A percentile compares a stretch with the other conserved stretches of the same genome.
Conservation (phyloP, 2,329 filamentous ascomycete species). For the Calonectria hawksworthii region DNA sequence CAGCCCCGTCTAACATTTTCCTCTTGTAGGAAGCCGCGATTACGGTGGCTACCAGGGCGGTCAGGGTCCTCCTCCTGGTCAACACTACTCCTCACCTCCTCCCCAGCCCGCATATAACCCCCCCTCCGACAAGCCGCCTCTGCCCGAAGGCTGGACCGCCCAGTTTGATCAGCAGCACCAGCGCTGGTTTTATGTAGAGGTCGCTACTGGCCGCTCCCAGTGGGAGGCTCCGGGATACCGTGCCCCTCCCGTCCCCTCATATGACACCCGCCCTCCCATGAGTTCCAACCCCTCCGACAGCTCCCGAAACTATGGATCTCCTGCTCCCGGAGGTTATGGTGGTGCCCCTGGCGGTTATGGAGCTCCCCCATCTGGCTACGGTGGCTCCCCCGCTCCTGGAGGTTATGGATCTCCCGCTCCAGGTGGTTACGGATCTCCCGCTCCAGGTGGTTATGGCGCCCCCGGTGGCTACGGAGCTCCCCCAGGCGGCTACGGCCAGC, state of each 20-base stretch:
- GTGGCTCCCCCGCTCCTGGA: conserved; percentile 22
- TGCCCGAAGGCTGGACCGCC: conserved; percentile 73
- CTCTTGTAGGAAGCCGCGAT: conserved; percentile 34
- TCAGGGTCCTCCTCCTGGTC: conserved; percentile 54
- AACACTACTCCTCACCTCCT: conserved; percentile 40
- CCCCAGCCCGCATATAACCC: conserved; percentile 50
- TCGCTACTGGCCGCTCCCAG: conserved; percentile 71
- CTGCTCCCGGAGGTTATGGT: conserved; percentile 12
- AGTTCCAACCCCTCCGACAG: conserved; percentile 40
- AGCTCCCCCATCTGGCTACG: neutral
- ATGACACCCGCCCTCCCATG: conserved; percentile 40
- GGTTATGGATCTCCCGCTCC: conserved; percentile 38
- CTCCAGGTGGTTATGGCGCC: conserved; percentile 28
- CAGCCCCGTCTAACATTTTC: conserved; percentile 19
- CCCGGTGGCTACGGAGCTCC: conserved; percentile 30
- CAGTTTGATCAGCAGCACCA: conserved; percentile 74
- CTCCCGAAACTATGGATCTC: conserved; percentile 39
- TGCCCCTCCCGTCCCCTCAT: conserved; percentile 36
- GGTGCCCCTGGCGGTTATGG: conserved; percentile 18
- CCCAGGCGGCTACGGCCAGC: conserved; percentile 23
- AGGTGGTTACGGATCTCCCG: conserved; percentile 28
- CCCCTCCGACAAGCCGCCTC: conserved; percentile 59
- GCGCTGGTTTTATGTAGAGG: conserved; percentile 76
- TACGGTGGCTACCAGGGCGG: conserved; percentile 43
- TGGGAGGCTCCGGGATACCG: conserved; percentile 68